Evolutionary conservation across 495 filamentous ascomycete species (phyloP).

Genomic region (Penicillium parvum): DNA sequence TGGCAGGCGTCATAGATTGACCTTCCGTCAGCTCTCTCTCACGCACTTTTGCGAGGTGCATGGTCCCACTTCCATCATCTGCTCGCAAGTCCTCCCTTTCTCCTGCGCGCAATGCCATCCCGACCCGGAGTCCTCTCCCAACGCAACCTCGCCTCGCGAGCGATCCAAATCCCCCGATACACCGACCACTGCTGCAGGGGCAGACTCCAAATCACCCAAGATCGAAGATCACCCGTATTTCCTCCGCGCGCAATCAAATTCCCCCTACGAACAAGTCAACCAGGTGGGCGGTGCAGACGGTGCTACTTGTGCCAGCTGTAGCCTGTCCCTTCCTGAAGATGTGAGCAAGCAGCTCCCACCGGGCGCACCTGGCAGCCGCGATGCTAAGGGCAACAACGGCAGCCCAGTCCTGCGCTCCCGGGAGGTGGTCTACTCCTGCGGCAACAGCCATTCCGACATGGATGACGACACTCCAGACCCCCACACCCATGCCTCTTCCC

Average conservation of each 20-base stretch:
- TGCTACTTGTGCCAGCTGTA: conserved; percentile 57
- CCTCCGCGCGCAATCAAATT: conserved; percentile 30
- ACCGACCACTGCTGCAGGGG: conserved; percentile 2
- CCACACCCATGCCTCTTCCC: conserved; percentile 37
- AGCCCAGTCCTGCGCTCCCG: conserved; percentile 56
- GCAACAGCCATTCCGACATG: conserved; percentile 35
- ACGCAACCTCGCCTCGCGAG: conserved; percentile 31
- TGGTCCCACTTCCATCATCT: conserved; percentile 91
- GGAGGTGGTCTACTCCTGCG: conserved; percentile 46
- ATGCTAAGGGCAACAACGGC: conserved; percentile 48
- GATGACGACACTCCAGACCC: conserved; percentile 36
- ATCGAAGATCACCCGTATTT: conserved; percentile 48
- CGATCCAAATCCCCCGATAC: conserved; percentile 11
- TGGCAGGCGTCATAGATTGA: neutral
- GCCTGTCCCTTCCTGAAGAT: conserved; percentile 50
- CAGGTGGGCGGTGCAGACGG: conserved; percentile 35
- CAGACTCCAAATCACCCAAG: conserved; percentile 24
- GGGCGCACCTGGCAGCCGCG: conserved; percentile 47
- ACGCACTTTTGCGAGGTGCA: conserved; percentile 97
- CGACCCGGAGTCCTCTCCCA: conserved; percentile 31
- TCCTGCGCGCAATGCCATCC: conserved; percentile 68
- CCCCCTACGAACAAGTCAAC: conserved; percentile 30
- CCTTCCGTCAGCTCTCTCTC: conserved; percentile 68
- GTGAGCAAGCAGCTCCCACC: conserved; percentile 51
- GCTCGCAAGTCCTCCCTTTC: conserved; percentile 81